These are phyloP conservation scores for Ceratocystis huliohia DNA, from an alignment of 2,329 filamentous ascomycete species.

Conservation along the genomic window DNA sequence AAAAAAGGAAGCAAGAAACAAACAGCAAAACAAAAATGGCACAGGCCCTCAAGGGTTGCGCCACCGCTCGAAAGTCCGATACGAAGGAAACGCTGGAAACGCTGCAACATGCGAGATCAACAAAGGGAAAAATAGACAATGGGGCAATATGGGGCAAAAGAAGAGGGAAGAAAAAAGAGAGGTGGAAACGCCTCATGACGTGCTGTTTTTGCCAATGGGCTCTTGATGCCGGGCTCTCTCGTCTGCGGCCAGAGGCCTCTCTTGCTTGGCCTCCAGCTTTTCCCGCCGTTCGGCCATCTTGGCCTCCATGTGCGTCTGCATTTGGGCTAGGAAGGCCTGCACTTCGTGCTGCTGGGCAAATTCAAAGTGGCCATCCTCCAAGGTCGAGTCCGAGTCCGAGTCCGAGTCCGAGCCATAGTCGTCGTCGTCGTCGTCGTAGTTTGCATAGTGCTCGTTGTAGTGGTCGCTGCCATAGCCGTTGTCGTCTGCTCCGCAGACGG, in stretches of 20 bases:
- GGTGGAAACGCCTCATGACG: neutral
- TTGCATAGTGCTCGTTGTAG: neutral
- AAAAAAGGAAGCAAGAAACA: neutral
- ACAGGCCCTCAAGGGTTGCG: constrained; percentile 2
- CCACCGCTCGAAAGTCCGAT: neutral
- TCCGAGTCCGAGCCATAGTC: neutral
- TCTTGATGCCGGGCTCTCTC: neutral
- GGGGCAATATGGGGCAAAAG: neutral
- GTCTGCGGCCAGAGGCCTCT: neutral
- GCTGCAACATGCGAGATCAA: neutral
- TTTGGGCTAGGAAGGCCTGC: constrained; percentile 15
- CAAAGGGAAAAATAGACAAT: constrained; percentile 1
- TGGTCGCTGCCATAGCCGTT: neutral
- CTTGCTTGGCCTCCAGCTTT: constrained; percentile 18
- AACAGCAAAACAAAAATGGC: neutral
- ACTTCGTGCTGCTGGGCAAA: constrained; percentile 20
- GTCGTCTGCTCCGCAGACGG: neutral
- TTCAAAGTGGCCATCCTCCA: constrained; percentile 11
- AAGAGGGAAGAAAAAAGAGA: neutral
- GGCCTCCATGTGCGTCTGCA: constrained; percentile 13
- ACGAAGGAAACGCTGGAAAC: neutral
- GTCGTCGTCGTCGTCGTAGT: neutral
- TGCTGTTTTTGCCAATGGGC: neutral
- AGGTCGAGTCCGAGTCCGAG: neutral
- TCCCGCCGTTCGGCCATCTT: constrained; percentile 18